Evolutionary conservation across 2,329 filamentous ascomycete genomes (phyloP), one percentile per base, ranked within the genome.

Genomic region (Macrophomina tecta): DNA sequence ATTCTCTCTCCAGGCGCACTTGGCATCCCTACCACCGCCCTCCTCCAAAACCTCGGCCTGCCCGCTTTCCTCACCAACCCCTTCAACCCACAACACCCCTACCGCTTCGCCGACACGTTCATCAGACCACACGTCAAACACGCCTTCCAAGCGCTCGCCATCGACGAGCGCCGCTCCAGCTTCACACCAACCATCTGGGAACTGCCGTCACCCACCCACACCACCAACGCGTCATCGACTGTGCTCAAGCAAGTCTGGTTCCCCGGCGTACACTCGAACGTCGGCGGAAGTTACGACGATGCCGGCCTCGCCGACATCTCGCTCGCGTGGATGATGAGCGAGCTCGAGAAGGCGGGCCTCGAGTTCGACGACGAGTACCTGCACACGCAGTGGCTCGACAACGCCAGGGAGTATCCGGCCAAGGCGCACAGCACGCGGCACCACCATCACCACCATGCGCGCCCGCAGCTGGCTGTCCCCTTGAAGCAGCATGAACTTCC

Each of bases 111-210:
- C 65, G 79, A 83, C 71, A 84, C 82, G 4, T 76, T 79, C 61
- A 75, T 84, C 64, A 79, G 77, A 8, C 70, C 73, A 55, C 76
- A 76, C 12, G 82, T 89, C 40, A 82, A 86, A 70, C 81, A 87
- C 72, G 86, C 85, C 0, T 88, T 88, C 70, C 86, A 89, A 28
- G 86, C 86, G 0, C 78, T 89, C 9, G 86, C 86, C 0, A 75
- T 89, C 2, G 86, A 88, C 67, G 86, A 89, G 74, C 82, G 81
- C 23, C 82, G 86, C 8, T 74, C 81, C 0, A 82, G 85, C 0
- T 89, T 88, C 68, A 78, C 76, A n/a, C 85, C 86, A 12, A 84
- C 86, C 2, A 75, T 88, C 1, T 88, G 84, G 86, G 83, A 86
- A 36, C 53, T 49, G 1, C 68, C 68, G 11, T 12, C 23, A 23